Evolutionary conservation across 805 yeast species (phyloP).

Genomic region (Candida gorgasii): DNA sequence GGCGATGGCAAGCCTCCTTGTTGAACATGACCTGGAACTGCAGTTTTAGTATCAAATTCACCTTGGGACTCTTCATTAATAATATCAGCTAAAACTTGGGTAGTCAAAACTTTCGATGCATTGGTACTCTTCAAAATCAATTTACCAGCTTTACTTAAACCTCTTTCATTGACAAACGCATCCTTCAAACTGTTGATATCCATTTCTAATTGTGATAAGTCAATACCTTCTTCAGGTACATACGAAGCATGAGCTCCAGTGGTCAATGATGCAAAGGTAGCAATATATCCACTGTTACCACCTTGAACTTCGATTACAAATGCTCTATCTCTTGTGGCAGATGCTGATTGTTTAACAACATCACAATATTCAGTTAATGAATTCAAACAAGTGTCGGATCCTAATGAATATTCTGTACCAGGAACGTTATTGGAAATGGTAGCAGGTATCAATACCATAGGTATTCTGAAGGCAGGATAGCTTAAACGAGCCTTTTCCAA

Average conservation of each 20-base stretch:
- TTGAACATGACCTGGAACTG: slow-evolving; percentile 97
- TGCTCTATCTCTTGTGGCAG: slow-evolving; percentile 90
- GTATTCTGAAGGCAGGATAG: slow-evolving; percentile 92
- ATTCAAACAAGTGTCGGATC: slow-evolving; percentile 94
- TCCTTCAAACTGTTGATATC: slow-evolving; percentile 72
- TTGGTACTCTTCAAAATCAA: slow-evolving; percentile 79
- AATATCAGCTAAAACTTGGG: slow-evolving; percentile 80
- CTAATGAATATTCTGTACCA: slow-evolving; percentile 96
- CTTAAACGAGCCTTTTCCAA: slow-evolving; percentile 71
- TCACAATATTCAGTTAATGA: slow-evolving; percentile 91
- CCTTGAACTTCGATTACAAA: slow-evolving; percentile 98
- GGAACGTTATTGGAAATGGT: slow-evolving; percentile 98
- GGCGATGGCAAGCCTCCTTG: slow-evolving; percentile 97
- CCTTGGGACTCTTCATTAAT: slow-evolving; percentile 77
- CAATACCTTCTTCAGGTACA: slow-evolving; percentile 82
- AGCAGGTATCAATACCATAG: slow-evolving; percentile 91
- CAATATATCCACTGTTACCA: slow-evolving; percentile 93
- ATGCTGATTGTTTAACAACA: slow-evolving; percentile 90
- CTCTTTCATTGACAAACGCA: slow-evolving; percentile 70
- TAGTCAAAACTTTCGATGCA: slow-evolving; percentile 79
- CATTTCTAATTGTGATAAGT: slow-evolving; percentile 65
- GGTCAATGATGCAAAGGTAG: slow-evolving; percentile 79
- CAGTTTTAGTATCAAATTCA: slow-evolving; percentile 86
- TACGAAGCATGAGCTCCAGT: slow-evolving; percentile 92
- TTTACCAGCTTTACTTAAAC: slow-evolving; percentile 82